Base-by-base conservation (phyloP, 1,284 basidiomycete genomes). In the Ganoderma sp. region DNA sequence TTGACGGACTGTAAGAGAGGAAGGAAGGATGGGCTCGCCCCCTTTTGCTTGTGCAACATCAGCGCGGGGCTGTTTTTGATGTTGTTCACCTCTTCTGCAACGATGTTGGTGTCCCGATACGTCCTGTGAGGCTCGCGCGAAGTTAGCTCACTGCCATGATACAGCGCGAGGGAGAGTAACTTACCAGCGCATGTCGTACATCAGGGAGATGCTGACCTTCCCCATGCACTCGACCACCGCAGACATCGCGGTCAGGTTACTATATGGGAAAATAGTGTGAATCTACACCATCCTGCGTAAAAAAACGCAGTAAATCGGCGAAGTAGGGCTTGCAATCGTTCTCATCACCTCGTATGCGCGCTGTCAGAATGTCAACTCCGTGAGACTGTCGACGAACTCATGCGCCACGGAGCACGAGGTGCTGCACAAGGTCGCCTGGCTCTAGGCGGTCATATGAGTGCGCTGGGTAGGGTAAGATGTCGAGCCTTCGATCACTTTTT, bases 171-270 rank as follows among this genome's bases (percentile, higher is more conserved):
- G 17, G 9, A 61, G 42, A n/a, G 50, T 15, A 43, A 15, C 88
- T 65, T 70, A 90, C 90, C 71, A 81, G 69, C 90, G 83, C 90
- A 93, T 92, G 75, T 92, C 90, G 69, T 93, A 93, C 86, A 93
- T 91, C 61, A 91, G 81, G 74, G 90, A 93, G 12, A 94, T 74
- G 0, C 90, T 91, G 0, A 88, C 84, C 71, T 89, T 83, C 76
- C 92, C 86, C 89, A 93, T 92, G 57, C 84, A 81, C 74, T 92
- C 88, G 10, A 92, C 74, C 28, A 92, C 86, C 58, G 83, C 71
- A 41, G 86, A 82, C 0, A 92, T 78, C 0, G 82, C 82, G 0
- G 88, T 88, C 54, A 86, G 66, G 72, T 91, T 88, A 69, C 83
- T 82, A 69, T 87, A 92, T 0, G 84, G 79, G 0, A 91, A 90